These are phyloP conservation scores for Hygrocybe punicea DNA, from an alignment of 768 basidiomycete species.

Conservation along the genomic window DNA sequence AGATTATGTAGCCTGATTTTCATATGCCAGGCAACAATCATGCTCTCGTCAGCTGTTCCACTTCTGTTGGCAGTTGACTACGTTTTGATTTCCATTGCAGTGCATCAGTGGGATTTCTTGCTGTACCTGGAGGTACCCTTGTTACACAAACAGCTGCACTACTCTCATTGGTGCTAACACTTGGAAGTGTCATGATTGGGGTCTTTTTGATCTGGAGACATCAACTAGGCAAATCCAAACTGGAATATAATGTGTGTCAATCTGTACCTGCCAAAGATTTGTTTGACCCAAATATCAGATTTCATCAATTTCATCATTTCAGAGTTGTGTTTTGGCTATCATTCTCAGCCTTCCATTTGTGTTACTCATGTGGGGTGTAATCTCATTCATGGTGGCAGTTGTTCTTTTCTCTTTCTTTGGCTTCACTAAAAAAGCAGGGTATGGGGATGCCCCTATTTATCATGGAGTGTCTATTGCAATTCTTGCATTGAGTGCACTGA, in stretches of 20 bases:
- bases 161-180: neutral
- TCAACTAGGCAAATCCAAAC: neutral
- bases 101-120: neutral
- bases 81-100: neutral
- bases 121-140: neutral
- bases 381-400: neutral
- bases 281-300: neutral
- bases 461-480: neutral
- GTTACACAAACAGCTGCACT: neutral
- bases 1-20: neutral
- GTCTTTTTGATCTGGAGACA: slow-evolving; percentile 1
- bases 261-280: neutral
- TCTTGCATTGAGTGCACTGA: neutral
- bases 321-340: neutral
- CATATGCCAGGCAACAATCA: neutral
- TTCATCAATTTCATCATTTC: neutral
- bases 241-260: neutral
- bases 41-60: neutral
- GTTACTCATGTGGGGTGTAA: neutral
- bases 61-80: neutral
- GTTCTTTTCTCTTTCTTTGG: neutral
- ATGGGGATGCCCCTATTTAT: neutral
- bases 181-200: slow-evolving; percentile 1
- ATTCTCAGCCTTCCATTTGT: slow-evolving; percentile 1
- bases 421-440: neutral